These are phyloP conservation scores for Entrophospora sp. DNA, from an alignment of 192 early-diverging fungal genomes.

Conservation along the genomic window DNA sequence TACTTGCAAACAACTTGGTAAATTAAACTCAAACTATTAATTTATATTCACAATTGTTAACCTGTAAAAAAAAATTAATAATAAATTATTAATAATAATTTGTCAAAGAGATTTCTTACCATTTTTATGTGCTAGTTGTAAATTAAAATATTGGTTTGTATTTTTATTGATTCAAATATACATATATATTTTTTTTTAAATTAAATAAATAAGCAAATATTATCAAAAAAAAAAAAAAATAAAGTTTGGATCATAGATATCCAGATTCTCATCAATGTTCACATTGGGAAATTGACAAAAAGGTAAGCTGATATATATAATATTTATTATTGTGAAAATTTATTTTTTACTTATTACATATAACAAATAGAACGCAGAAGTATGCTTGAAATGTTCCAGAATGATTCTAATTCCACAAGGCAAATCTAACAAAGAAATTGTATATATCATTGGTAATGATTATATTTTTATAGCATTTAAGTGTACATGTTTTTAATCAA, in stretches of 20 bases:
- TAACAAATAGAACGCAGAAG: background rate
- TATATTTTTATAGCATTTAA: background rate
- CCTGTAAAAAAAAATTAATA: background rate
- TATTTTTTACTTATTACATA: background rate
- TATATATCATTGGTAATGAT: background rate
- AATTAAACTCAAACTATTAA: background rate
- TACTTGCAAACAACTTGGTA: background rate
- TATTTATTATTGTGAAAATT: background rate
- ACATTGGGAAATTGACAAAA: constrained; percentile 7
- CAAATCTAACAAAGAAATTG: constrained; percentile 5
- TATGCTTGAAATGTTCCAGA: constrained; percentile 6
- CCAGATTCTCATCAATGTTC: constrained; percentile 21
- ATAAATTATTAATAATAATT: background rate
- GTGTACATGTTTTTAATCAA: background rate
- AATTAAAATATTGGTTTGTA: background rate
- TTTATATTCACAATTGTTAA: too few relatives aligned
- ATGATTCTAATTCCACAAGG: constrained; percentile 12
- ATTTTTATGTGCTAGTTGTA: background rate
- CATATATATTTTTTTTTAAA: background rate
- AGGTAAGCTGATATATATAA: background rate
- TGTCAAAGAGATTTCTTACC: background rate
- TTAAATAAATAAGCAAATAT: constrained; percentile 46
- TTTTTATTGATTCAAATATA: too few relatives aligned
- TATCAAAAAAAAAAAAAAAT: constrained; percentile 50
- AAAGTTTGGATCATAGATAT: constrained; percentile 26